Conservation (phyloP, 2,329 filamentous ascomycete species). For the Lachnellula occidentalis region DNA sequence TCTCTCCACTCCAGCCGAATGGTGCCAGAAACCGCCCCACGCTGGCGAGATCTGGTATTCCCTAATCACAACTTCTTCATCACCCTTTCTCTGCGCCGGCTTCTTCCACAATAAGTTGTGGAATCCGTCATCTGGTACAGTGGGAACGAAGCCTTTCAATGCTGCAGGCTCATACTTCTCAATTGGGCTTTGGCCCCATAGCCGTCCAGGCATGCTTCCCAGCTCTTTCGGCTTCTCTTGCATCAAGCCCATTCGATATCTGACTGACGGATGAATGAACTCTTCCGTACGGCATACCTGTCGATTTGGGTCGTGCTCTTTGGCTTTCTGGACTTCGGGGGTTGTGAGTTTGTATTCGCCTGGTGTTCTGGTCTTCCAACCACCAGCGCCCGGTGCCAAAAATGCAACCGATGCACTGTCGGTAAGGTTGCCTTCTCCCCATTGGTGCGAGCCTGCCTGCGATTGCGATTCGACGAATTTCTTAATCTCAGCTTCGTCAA, state of each 20-base stretch:
- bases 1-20: neutral
- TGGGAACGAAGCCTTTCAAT: neutral
- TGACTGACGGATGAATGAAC: neutral
- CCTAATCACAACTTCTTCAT: neutral
- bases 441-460: neutral
- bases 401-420: neutral
- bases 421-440: neutral
- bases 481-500: neutral
- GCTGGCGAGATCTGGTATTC: neutral
- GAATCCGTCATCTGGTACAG: neutral
- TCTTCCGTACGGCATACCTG: neutral
- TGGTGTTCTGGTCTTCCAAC: neutral
- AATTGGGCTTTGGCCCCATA: neutral
- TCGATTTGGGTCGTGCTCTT: neutral
- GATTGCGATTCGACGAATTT: neutral
- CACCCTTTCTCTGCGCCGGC: neutral
- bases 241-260: neutral
- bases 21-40: neutral
- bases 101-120: neutral
- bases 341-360: neutral
- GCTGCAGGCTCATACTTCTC: neutral
- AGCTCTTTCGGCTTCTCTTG: neutral
- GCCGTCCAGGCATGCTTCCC: neutral
- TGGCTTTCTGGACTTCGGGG: neutral
- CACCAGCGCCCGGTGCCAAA: neutral